Evolutionary conservation across 352 stramenopile genomes (phyloP).

Genomic region (Phytophthora hibernalis): DNA sequence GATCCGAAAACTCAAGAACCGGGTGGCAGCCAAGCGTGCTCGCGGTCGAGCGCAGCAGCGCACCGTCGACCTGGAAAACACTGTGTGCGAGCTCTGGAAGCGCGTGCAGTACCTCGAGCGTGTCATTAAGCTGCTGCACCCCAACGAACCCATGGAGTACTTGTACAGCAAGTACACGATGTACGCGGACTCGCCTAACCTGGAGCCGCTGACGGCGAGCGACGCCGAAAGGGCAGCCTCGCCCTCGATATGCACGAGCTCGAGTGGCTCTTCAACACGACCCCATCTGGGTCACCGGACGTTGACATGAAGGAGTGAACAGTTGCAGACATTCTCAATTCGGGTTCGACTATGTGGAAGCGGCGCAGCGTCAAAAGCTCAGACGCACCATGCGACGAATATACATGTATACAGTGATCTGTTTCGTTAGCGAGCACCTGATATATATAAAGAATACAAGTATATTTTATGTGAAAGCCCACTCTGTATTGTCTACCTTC

Average conservation of each 20-base stretch:
- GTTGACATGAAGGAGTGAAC: constrained; percentile 34
- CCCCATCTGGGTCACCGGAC: constrained; percentile 24
- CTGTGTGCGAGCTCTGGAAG: constrained; percentile 60
- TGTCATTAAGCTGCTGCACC: constrained; percentile 47
- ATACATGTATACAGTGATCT: constrained; percentile 3
- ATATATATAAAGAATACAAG: too few relatives aligned
- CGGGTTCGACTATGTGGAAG: background rate
- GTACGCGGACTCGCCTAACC: constrained; percentile 45
- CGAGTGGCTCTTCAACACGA: constrained; percentile 45
- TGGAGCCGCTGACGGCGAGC: constrained; percentile 30
- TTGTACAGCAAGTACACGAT: constrained; percentile 59
- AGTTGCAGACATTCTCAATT: too few relatives aligned
- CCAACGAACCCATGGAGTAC: constrained; percentile 42
- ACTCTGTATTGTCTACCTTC: too few relatives aligned
- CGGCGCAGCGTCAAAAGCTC: background rate
- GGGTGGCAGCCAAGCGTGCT: constrained; percentile 64
- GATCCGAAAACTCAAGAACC: constrained; percentile 77
- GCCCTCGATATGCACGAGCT: constrained; percentile 39
- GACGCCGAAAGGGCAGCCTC: constrained; percentile 15
- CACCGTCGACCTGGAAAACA: constrained; percentile 55
- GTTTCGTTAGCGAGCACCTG: too few relatives aligned
- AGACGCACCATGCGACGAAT: constrained; percentile 7
- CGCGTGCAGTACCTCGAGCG: constrained; percentile 67
- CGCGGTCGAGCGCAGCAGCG: constrained; percentile 63
- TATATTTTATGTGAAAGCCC: too few relatives aligned